These are phyloP conservation scores for Phytophthora macrochlamydospora DNA, from an alignment of 352 stramenopile species.

Conservation along the genomic window DNA sequence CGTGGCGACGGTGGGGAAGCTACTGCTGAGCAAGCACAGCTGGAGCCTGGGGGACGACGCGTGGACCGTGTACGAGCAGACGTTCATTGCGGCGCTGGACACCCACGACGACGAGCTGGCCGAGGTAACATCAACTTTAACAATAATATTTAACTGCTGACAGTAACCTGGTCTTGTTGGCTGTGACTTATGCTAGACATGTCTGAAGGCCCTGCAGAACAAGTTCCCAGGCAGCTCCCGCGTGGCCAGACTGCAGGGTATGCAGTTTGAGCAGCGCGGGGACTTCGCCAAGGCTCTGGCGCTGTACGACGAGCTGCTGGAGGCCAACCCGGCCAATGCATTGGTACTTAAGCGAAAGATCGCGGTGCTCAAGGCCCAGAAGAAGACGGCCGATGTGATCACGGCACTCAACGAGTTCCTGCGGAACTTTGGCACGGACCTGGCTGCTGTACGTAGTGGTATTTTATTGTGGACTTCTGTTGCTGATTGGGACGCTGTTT, in stretches of 20 bases:
- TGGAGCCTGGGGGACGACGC: conserved; percentile 62
- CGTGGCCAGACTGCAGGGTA: conserved; percentile 60
- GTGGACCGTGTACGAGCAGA: conserved; percentile 74
- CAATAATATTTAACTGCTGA: not conserved
- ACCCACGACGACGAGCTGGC: conserved; percentile 60
- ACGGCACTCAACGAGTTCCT: conserved; percentile 63
- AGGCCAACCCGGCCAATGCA: conserved; percentile 61
- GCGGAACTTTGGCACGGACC: conserved; percentile 64
- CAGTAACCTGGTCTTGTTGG: not conserved
- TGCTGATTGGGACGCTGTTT: conserved; percentile 7
- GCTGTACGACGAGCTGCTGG: conserved; percentile 64
- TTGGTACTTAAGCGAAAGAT: conserved; percentile 72
- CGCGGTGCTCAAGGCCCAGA: conserved; percentile 67
- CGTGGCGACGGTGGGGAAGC: conserved; percentile 42
- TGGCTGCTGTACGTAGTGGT: conserved; percentile 41
- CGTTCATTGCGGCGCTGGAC: conserved; percentile 67
- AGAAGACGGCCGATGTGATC: conserved; percentile 60
- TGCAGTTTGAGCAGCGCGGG: conserved; percentile 58
- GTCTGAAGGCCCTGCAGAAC: conserved; percentile 45
- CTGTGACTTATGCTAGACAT: conserved; percentile 26
- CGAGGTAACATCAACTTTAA: conserved; percentile 17
- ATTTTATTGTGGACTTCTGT: conserved; percentile 6
- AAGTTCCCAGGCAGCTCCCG: conserved; percentile 71
- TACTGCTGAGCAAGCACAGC: conserved; percentile 56
- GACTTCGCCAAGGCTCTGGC: conserved; percentile 62